Conservation (phyloP, 75 land plant genomes). For the Cunninghamia lanceolata region DNA sequence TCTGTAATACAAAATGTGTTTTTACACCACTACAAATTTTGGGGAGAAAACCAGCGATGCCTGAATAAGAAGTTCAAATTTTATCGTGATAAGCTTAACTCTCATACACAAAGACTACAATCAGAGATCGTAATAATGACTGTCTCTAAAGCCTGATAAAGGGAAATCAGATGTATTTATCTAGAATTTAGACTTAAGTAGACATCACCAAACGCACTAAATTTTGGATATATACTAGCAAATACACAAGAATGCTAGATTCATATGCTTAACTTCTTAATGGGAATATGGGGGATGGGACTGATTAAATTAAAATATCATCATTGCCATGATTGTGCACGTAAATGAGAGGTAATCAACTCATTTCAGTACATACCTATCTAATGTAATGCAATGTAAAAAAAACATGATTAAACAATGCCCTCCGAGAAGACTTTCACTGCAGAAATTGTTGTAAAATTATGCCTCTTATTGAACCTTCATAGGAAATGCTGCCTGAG, state of each 20-base stretch:
- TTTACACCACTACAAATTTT: background rate
- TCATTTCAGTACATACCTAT: background rate
- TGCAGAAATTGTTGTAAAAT: background rate
- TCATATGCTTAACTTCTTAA: background rate
- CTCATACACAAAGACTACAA: background rate
- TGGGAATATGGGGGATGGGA: background rate
- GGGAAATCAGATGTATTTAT: background rate
- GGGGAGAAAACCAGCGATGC: background rate
- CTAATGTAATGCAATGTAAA: background rate
- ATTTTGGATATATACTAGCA: background rate
- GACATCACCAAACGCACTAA: background rate
- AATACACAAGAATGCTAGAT: background rate
- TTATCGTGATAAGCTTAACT: background rate
- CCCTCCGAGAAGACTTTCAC: background rate
- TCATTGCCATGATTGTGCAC: background rate
- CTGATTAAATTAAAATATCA: background rate
- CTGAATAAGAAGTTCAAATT: background rate
- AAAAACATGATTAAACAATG: background rate
- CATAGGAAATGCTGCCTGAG: conserved; percentile 94
- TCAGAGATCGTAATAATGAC: background rate
- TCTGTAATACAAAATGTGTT: background rate
- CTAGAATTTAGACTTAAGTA: background rate
- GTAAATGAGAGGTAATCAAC: background rate
- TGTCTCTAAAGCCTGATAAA: background rate
- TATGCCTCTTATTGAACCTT: conserved; percentile 7